A percentile compares a stretch with the other conserved stretches of the same genome.
These are phyloP conservation scores for Dictyostelium purpureum DNA, from an alignment of 78 protist genomes.

Conservation along the genomic window DNA sequence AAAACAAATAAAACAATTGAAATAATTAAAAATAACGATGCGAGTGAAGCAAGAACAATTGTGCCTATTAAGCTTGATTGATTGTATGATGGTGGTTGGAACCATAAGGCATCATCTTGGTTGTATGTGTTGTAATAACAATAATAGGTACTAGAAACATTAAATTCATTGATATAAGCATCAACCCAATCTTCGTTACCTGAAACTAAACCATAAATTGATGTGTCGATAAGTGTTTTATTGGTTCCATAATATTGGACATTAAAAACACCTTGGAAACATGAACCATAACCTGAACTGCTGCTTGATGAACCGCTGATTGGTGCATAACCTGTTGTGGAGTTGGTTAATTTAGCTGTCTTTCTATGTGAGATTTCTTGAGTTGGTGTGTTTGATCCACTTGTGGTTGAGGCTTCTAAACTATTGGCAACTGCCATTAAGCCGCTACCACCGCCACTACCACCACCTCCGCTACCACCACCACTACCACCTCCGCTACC, in stretches of 20 bases:
- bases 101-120: neutral
- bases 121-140: neutral
- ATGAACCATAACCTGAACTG: neutral
- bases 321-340: neutral
- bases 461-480: conserved; percentile 32
- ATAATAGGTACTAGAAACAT: neutral
- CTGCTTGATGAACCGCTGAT: neutral
- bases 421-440: neutral
- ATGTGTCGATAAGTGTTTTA: neutral
- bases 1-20: neutral
- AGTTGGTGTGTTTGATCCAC: neutral
- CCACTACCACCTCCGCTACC: conserved; percentile 13
- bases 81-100: neutral
- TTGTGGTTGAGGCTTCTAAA: neutral
- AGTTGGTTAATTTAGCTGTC: neutral
- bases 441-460: neutral
- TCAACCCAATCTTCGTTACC: conserved; percentile 20
- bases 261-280: conserved; percentile 45
- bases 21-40: neutral
- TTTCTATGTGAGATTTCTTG: neutral
- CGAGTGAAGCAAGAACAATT: neutral
- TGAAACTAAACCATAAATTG: conserved; percentile 22
- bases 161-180: neutral
- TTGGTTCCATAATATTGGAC: neutral
- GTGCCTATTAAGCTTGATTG: neutral